Conservation (phyloP, 1,284 basidiomycete genomes). For the Coniferiporia sulphurascens region DNA sequence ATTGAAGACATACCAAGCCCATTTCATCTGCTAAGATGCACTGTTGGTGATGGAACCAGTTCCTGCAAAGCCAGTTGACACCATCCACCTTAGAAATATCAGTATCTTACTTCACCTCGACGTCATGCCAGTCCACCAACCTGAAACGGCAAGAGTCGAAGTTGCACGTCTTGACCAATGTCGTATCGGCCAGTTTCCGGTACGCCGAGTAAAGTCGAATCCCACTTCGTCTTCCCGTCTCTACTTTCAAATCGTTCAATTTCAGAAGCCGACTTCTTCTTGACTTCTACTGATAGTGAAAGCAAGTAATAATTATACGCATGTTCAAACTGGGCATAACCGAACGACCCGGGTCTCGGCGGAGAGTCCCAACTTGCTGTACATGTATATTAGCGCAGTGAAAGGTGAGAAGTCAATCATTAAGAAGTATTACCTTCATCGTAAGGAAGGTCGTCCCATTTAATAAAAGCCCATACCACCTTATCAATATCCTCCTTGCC, state of each 20-base stretch:
- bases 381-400: not conserved
- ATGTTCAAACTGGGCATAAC: conserved; percentile 57
- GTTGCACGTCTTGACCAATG: conserved; percentile 54
- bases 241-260: conserved; percentile 42
- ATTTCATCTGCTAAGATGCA: conserved; percentile 99
- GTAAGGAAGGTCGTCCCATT: conserved; percentile 89
- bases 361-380: conserved; percentile 90
- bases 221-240: conserved; percentile 41
- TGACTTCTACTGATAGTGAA: conserved; percentile 60
- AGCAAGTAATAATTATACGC: conserved; percentile 66
- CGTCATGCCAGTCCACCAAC: conserved; percentile 31
- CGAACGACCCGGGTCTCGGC: conserved; percentile 50
- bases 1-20: conserved; percentile 63
- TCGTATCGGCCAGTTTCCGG: conserved; percentile 41
- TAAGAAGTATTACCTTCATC: conserved; percentile 59
- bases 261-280: conserved; percentile 40
- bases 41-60: conserved; percentile 84
- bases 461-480: conserved; percentile 78
- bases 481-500: conserved; percentile 47
- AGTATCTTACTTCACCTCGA: not conserved
- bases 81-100: conserved; percentile 65
- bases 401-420: conserved; percentile 13
- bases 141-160: conserved; percentile 84
- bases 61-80: conserved; percentile 87
- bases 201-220: conserved; percentile 43